A percentile compares a stretch with the other conserved stretches of the same genome.
phyloP scores from a whole-genome alignment of 2,329 filamentous ascomycete species.

The Talaromyces piceae region DNA sequence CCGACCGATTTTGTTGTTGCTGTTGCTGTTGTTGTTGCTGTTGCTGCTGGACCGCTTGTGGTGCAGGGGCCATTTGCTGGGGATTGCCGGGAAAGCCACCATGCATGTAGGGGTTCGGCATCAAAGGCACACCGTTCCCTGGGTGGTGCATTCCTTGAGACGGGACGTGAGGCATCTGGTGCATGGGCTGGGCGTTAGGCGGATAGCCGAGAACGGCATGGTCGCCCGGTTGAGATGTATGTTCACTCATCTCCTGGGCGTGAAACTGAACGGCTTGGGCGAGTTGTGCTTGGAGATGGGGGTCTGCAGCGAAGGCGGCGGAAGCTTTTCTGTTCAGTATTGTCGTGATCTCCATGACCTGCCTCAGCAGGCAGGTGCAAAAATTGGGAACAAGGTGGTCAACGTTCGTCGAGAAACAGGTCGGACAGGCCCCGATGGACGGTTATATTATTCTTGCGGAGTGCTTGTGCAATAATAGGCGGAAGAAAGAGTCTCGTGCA shows the following conservation, averaged over 20 bases:
- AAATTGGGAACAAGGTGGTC: conserved; percentile 3
- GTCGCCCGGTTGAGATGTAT: conserved; percentile 50
- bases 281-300: conserved; percentile 39
- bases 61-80: conserved; percentile 38
- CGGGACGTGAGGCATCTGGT: conserved; percentile 44
- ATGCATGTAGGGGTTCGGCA: conserved; percentile 49
- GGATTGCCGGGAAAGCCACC: conserved; percentile 39
- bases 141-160: conserved; percentile 33
- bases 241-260: conserved; percentile 48
- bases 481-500: not conserved
- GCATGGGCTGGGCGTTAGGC: conserved; percentile 46
- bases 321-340: conserved; percentile 46
- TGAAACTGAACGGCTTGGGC: conserved; percentile 33
- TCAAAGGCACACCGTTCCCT: conserved; percentile 45
- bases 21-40: too few relatives aligned
- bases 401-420: not conserved
- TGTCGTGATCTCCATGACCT: conserved; percentile 46
- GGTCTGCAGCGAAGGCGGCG: conserved; percentile 35
- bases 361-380: conserved; percentile 23
- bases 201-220: conserved; percentile 52
- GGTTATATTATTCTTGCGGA: not conserved
- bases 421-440: not conserved
- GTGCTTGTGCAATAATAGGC: not conserved
- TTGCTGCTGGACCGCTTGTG: conserved; percentile 34
- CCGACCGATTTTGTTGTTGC: conserved; percentile 28